Base-by-base conservation (phyloP, 2,329 filamentous ascomycete genomes). In the Apiospora marii region DNA sequence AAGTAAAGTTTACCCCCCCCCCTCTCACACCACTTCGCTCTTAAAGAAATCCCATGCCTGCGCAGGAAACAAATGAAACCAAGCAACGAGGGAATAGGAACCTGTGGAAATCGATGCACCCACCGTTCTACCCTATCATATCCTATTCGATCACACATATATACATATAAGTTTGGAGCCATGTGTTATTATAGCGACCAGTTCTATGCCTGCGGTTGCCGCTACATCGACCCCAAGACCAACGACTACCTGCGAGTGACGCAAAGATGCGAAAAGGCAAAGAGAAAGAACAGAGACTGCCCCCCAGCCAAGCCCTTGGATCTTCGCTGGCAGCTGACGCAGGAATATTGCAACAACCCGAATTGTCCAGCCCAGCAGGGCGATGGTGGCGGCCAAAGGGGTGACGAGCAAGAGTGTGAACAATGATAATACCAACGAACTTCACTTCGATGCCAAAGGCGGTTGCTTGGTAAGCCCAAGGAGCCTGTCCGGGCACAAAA, bases 101-200 rank as follows among this genome's bases (percentile, higher is more conserved):
- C 4, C 6, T 19, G 16, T 22, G 6, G 46, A 2, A n/a, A n/a
- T 7, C 37, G 37, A 41, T 41, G 10, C 37, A 41, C 37, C 7
- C 37, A 41, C 10, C 37, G 8, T 41, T 10, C 37, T 41, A 41
- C 10, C 8, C 37, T 41, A 41, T 41, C 37, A 41, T 10, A 10
- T 10, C 37, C 37, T 41, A 41, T 41, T 10, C 37, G 8, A 41
- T 13, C 24, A 22, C 46, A 48, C 22, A n/a, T 51, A 51, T 24
- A 51, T 4, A 51, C 27, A 30, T 30, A 30, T 30, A 2, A 30
- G 27, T 30, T 16, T 19, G 10, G 8, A 19, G 10, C 7, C 8
- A 61, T 61, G 53, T 61, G 53, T 22, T 61, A 61, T 14, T 37
- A 61, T 19, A 61, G 53, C 30, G 53, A 61, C 53, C 53, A 61